phyloP scores from a whole-genome alignment of 768 basidiomycete species.

The Rhodotorula graminis region DNA sequence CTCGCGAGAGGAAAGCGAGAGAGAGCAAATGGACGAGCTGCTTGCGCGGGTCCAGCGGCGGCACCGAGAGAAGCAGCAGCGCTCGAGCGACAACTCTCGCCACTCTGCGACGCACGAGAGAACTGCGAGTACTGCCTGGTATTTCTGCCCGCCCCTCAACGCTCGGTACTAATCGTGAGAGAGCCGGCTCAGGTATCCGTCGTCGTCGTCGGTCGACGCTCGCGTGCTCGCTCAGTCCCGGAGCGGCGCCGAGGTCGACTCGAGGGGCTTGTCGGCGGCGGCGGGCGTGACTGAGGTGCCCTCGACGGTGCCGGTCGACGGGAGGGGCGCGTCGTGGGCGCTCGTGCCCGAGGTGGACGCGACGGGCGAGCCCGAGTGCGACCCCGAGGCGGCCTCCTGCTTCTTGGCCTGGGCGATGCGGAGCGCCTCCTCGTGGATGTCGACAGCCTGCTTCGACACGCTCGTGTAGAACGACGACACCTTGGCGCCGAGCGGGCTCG shows the following conservation, averaged over 20 bases:
- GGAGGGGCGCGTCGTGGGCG: not conserved
- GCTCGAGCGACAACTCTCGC: too few species aligned
- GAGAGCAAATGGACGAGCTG: too few species aligned
- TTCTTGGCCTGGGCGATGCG: constrained; percentile 32
- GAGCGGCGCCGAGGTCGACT: constrained; percentile 20
- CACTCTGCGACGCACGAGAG: not conserved
- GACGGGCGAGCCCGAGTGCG: not conserved
- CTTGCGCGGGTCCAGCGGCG: too few species aligned
- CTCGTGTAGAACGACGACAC: constrained; percentile 34
- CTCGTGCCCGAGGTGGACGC: not conserved
- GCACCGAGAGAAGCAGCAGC: too few species aligned
- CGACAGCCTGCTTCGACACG: constrained; percentile 15
- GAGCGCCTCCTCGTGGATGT: constrained; percentile 33
- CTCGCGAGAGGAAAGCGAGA: too few species aligned
- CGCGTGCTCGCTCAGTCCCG: not conserved
- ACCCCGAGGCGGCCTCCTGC: too few species aligned
- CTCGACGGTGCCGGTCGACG: constrained; percentile 1
- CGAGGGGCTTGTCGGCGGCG: constrained; percentile 16
- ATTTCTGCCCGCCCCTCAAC: not conserved
- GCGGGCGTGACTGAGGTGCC: not conserved
- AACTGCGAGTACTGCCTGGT: not conserved
- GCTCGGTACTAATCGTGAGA: not conserved
- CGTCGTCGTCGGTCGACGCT: not conserved
- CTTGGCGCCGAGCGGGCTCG: constrained; percentile 23
- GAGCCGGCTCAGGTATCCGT: not conserved